Evolutionary conservation across 2,329 filamentous ascomycete genomes (phyloP).

Genomic region (Clonostachys chloroleuca): DNA sequence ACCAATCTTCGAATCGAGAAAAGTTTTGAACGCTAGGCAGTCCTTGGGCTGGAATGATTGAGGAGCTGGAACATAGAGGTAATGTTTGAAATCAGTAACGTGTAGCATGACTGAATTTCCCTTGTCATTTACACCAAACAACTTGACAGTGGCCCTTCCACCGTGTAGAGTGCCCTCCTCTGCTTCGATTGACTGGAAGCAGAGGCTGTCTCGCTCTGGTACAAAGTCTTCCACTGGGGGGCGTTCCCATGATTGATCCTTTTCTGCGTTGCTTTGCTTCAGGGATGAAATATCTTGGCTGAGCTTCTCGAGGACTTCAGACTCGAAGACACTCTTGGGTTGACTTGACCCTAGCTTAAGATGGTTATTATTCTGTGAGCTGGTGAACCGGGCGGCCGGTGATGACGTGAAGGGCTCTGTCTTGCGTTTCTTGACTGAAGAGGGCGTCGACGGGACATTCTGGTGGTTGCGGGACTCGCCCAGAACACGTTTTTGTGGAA

Average conservation of each 20-base stretch:
- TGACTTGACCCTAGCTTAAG: conserved; percentile 67
- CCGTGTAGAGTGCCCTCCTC: conserved; percentile 83
- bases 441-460: conserved; percentile 54
- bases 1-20: conserved; percentile 75
- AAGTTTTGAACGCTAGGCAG: conserved; percentile 73
- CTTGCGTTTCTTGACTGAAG: conserved; percentile 75
- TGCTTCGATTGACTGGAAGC: conserved; percentile 92
- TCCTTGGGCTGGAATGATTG: conserved; percentile 75
- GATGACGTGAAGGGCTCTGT: conserved; percentile 60
- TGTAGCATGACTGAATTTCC: conserved; percentile 94
- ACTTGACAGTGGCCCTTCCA: conserved; percentile 73
- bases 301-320: conserved; percentile 90
- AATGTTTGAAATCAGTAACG: conserved; percentile 93
- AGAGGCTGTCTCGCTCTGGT: conserved; percentile 63
- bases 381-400: conserved; percentile 49
- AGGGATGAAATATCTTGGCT: conserved; percentile 86
- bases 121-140: conserved; percentile 82
- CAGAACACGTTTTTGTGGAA: conserved; percentile 70
- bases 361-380: conserved; percentile 55
- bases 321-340: conserved; percentile 87
- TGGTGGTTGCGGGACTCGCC: conserved; percentile 62
- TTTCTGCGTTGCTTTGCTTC: conserved; percentile 84
- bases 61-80: conserved; percentile 89
- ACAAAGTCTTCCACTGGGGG: conserved; percentile 47
- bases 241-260: conserved; percentile 85